Conservation (phyloP, 148 eudicot species). For the Fagopyrum tataricum region DNA sequence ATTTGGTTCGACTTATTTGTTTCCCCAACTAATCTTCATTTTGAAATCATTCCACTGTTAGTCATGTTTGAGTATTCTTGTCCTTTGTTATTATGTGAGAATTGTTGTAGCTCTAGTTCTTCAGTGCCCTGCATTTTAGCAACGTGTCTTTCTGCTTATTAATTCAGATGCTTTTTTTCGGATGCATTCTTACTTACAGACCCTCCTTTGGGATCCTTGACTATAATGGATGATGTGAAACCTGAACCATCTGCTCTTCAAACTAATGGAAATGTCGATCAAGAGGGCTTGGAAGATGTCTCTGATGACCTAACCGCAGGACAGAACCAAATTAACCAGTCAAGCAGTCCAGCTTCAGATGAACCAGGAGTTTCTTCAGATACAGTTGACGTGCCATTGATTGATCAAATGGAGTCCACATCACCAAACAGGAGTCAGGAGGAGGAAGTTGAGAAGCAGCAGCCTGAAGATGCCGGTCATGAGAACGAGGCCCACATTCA, state of each 20-base stretch:
- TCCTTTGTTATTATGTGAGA: neutral
- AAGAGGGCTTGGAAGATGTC: neutral
- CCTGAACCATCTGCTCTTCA: conserved; percentile 10
- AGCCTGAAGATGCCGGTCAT: conserved; percentile 14
- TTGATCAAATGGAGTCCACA: neutral
- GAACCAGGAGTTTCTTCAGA: neutral
- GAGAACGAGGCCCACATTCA: neutral
- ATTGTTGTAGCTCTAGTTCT: neutral
- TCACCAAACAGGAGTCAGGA: conserved; percentile 1
- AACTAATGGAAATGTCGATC: conserved; percentile 8
- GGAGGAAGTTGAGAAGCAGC: conserved; percentile 14
- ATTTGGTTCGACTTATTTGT: neutral
- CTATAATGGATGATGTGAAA: conserved; percentile 17
- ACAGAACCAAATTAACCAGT: neutral
- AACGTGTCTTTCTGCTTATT: neutral
- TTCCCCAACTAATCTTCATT: neutral
- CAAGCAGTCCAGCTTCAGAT: conserved; percentile 7
- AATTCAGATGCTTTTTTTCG: conserved; percentile 1
- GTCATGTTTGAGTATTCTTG: neutral
- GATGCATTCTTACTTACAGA: neutral
- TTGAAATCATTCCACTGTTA: neutral
- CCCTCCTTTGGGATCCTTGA: conserved; percentile 2
- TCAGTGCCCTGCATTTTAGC: neutral
- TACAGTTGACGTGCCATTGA: neutral
- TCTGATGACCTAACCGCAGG: neutral